A percentile compares a stretch with the other conserved stretches of the same genome.
phyloP scores from a whole-genome alignment of 441 rosid species.

The Isatis lusitanica region DNA sequence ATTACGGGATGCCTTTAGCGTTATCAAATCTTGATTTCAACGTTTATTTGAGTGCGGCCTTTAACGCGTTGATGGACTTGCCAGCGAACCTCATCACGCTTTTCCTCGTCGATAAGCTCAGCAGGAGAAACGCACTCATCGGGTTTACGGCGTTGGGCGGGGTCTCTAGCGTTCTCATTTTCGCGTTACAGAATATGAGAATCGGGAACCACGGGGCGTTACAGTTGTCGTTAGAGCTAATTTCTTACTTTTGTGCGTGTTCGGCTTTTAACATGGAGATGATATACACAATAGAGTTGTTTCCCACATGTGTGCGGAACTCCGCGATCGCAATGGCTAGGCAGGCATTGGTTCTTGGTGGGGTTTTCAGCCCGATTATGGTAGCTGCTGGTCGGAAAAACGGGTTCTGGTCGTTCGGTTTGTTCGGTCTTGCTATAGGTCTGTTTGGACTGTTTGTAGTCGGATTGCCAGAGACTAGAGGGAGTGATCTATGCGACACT shows the following conservation, averaged over 20 bases:
- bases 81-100: constrained; percentile 52
- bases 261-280: constrained; percentile 42
- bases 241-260: constrained; percentile 59
- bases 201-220: constrained; percentile 25
- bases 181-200: constrained; percentile 31
- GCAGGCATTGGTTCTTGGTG: constrained; percentile 68
- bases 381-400: constrained; percentile 54
- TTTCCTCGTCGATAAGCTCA: constrained; percentile 45
- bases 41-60: constrained; percentile 56
- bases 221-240: constrained; percentile 56
- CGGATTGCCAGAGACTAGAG: constrained; percentile 63
- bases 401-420: constrained; percentile 46
- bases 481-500: constrained; percentile 53
- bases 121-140: constrained; percentile 46
- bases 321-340: constrained; percentile 66
- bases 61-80: constrained; percentile 69
- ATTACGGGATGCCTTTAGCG: constrained; percentile 79
- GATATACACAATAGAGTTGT: constrained; percentile 66
- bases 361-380: constrained; percentile 56
- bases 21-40: constrained; percentile 56
- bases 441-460: constrained; percentile 49
- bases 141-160: constrained; percentile 51
- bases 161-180: constrained; percentile 46
- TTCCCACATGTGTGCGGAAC: constrained; percentile 79
- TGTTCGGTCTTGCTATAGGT: constrained; percentile 60